Conservation (phyloP, 83 land plant species). For the Diphasiastrum complanatum region DNA sequence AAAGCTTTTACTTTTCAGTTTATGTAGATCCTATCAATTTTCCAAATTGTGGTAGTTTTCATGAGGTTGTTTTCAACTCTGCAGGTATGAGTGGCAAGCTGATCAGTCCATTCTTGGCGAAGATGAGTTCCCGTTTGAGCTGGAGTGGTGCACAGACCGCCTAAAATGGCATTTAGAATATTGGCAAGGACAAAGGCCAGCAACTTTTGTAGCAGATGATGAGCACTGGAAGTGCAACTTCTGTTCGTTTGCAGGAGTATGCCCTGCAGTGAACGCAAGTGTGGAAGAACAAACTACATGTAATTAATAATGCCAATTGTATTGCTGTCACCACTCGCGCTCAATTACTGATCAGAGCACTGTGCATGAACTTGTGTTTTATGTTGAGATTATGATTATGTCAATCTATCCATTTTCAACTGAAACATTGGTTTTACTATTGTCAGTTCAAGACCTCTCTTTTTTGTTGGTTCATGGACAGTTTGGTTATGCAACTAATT, state of each 20-base stretch:
- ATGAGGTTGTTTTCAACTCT: background rate
- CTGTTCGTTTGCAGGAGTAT: slow-evolving; percentile 46
- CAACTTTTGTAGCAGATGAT: slow-evolving; percentile 40
- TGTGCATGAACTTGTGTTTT: too few species aligned
- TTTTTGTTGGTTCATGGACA: too few species aligned
- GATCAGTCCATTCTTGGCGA: slow-evolving; percentile 62
- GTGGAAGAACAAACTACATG: too few species aligned
- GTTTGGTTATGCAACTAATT: too few species aligned
- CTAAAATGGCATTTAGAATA: slow-evolving; percentile 40
- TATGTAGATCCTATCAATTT: background rate
- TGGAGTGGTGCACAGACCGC: slow-evolving; percentile 38
- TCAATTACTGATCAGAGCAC: too few species aligned
- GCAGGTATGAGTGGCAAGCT: slow-evolving; percentile 65
- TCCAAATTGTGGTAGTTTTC: background rate
- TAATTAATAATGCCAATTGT: too few species aligned
- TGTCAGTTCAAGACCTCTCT: too few species aligned
- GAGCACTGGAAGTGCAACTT: slow-evolving; percentile 68
- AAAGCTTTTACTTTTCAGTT: background rate
- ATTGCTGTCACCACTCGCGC: too few species aligned
- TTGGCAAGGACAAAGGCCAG: slow-evolving; percentile 55
- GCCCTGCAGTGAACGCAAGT: too few species aligned
- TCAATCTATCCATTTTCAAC: too few species aligned
- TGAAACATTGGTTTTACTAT: too few species aligned
- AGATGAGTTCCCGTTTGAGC: slow-evolving; percentile 42
- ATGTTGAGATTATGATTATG: too few species aligned